phyloP scores from a whole-genome alignment of 768 basidiomycete species.

The Rhodosporidiobolus odoratus region DNA sequence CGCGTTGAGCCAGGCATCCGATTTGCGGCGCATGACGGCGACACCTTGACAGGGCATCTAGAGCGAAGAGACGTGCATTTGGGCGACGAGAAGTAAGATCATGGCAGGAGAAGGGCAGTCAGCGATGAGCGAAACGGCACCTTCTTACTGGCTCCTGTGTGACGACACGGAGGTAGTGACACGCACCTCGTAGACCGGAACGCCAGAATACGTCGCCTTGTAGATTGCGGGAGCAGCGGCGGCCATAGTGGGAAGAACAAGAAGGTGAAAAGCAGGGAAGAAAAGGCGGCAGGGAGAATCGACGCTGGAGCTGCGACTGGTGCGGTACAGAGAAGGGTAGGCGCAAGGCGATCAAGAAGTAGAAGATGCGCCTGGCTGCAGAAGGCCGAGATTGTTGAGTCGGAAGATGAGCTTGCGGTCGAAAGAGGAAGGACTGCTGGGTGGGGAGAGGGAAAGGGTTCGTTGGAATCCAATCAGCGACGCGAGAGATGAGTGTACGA shows the following conservation, averaged over 20 bases:
- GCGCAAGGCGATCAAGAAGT: no score
- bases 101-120: background rate
- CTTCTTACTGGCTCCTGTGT: background rate
- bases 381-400: no score
- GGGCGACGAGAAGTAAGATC: background rate
- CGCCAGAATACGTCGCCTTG: conserved; percentile 39
- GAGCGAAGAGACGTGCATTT: no score
- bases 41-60: conserved; percentile 54
- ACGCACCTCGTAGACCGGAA: conserved; percentile 43
- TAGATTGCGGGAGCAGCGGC: background rate
- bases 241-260: conserved; percentile 7
- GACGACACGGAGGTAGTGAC: background rate
- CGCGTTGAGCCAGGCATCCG: conserved; percentile 97
- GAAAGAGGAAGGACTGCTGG: no score
- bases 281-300: no score
- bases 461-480: no score
- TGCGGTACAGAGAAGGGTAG: background rate
- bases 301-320: background rate
- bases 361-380: no score
- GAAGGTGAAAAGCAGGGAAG: background rate
- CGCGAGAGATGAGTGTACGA: no score
- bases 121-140: background rate
- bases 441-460: no score
- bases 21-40: conserved; percentile 93
- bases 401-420: no score